Conservation (phyloP, 2,329 filamentous ascomycete genomes). For the Periconia digitata region DNA sequence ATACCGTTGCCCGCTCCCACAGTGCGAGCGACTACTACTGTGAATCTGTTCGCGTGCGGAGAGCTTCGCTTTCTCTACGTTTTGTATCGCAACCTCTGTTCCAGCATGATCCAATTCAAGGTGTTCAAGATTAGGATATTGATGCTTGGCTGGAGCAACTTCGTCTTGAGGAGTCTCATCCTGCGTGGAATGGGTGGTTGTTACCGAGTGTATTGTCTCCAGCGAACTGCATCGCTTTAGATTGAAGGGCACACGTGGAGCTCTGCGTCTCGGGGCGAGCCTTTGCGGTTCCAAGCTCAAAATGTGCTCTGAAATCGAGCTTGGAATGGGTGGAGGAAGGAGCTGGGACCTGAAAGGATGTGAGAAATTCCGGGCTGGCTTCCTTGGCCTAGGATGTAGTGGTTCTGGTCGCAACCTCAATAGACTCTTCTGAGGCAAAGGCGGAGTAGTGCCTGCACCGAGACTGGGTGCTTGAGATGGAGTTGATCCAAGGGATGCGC, state of each 20-base stretch:
- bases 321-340: background rate
- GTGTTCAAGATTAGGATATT: constrained; percentile 17
- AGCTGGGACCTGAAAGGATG: constrained; percentile 16
- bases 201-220: constrained; percentile 36
- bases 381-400: constrained; percentile 7
- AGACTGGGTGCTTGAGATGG: background rate
- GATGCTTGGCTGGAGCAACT: constrained; percentile 9
- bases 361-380: constrained; percentile 18
- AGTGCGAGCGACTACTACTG: background rate
- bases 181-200: constrained; percentile 16
- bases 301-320: constrained; percentile 6
- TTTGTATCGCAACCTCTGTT: background rate
- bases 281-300: constrained; percentile 19
- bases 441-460: background rate
- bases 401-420: constrained; percentile 21
- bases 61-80: background rate
- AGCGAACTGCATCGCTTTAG: constrained; percentile 29
- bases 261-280: constrained; percentile 7
- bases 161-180: constrained; percentile 11
- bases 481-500: constrained; percentile 6
- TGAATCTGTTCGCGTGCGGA: background rate
- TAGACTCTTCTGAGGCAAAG: constrained; percentile 19
- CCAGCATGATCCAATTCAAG: background rate
- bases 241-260: constrained; percentile 22
- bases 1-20: background rate